A percentile compares a stretch with the other conserved stretches of the same genome.
Conservation (phyloP, 2,329 filamentous ascomycete species). For the Biscogniauxia mediterranea region DNA sequence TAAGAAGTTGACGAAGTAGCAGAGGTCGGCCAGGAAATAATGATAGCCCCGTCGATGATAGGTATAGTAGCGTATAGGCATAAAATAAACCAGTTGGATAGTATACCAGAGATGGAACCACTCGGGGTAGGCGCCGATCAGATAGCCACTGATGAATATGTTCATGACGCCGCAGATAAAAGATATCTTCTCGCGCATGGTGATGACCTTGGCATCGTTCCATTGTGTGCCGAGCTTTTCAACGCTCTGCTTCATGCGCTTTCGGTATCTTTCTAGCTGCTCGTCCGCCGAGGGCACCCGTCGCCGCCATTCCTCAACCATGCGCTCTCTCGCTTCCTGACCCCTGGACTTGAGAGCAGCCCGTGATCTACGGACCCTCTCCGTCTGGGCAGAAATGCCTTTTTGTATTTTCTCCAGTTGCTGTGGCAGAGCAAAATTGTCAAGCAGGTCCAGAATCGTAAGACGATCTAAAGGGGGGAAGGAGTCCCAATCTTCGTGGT, state of each 20-base stretch:
- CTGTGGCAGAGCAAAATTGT: slow-evolving; percentile 88
- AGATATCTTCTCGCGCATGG: slow-evolving; percentile 85
- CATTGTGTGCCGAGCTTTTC: slow-evolving; percentile 81
- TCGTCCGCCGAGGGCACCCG: slow-evolving; percentile 85
- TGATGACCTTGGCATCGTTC: slow-evolving; percentile 88
- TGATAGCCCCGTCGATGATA: slow-evolving; percentile 92
- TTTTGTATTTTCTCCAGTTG: slow-evolving; percentile 88
- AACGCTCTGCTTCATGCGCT: slow-evolving; percentile 84
- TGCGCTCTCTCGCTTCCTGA: slow-evolving; percentile 77
- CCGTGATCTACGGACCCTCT: slow-evolving; percentile 79
- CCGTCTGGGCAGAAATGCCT: slow-evolving; percentile 76
- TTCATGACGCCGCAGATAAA: slow-evolving; percentile 97
- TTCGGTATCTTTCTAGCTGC: slow-evolving; percentile 85
- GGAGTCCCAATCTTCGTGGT: slow-evolving; percentile 83
- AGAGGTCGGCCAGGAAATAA: slow-evolving; percentile 95
- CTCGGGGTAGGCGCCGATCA: slow-evolving; percentile 82
- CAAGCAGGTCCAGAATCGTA: slow-evolving; percentile 87
- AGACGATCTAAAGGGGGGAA: slow-evolving; percentile 87
- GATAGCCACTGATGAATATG: slow-evolving; percentile 93
- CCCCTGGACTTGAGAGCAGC: slow-evolving; percentile 76
- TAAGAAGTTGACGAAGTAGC: slow-evolving; percentile 96
- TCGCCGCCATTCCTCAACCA: slow-evolving; percentile 90
- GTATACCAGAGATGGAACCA: slow-evolving; percentile 95
- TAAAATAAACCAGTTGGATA: slow-evolving; percentile 83
- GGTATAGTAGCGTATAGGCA: slow-evolving; percentile 90